A percentile compares a stretch with the other conserved stretches of the same genome.
Conservation (phyloP, 2,329 filamentous ascomycete genomes). For the Drechslerella stenobrocha region DNA sequence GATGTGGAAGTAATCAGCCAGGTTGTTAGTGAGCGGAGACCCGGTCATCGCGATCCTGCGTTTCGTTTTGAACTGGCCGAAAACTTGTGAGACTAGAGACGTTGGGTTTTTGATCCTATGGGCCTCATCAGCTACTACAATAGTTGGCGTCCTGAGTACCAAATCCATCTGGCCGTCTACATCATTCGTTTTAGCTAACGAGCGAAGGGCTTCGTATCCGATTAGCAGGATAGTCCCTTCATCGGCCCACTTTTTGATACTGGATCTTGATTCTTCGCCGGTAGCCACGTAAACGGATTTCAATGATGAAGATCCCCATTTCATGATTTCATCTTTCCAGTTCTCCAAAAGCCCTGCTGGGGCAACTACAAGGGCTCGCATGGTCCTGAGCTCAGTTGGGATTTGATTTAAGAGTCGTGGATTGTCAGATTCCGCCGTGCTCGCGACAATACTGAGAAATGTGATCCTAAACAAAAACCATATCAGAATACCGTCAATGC, state of each 20-base stretch:
- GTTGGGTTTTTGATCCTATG: conserved; percentile 73
- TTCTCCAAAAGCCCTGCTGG: conserved; percentile 76
- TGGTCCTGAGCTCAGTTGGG: conserved; percentile 65
- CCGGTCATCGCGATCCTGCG: conserved; percentile 82
- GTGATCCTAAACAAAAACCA: conserved; percentile 63
- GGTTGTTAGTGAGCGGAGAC: conserved; percentile 80
- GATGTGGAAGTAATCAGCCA: conserved; percentile 82
- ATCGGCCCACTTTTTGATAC: conserved; percentile 65
- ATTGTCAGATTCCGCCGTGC: conserved; percentile 66
- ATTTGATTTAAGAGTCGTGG: conserved; percentile 66
- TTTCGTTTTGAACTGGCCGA: conserved; percentile 66
- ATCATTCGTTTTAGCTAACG: conserved; percentile 54
- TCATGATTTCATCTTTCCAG: conserved; percentile 75
- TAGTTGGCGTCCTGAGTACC: conserved; percentile 66
- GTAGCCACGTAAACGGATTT: conserved; percentile 58
- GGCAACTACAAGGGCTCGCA: conserved; percentile 72
- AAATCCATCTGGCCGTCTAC: conserved; percentile 52
- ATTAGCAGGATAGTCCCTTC: conserved; percentile 74
- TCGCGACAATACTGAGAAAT: conserved; percentile 72
- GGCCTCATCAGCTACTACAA: conserved; percentile 84
- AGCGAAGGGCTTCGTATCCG: conserved; percentile 71
- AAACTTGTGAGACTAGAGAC: conserved; percentile 61
- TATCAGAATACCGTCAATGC: too few species aligned
- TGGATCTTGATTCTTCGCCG: conserved; percentile 62
- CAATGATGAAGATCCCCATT: conserved; percentile 61